Percentiles rank a stretch among this genome's conserved stretches.
Evolutionary conservation across 768 basidiomycete genomes (phyloP).

Genomic region (Leccinum longicurvipes): DNA sequence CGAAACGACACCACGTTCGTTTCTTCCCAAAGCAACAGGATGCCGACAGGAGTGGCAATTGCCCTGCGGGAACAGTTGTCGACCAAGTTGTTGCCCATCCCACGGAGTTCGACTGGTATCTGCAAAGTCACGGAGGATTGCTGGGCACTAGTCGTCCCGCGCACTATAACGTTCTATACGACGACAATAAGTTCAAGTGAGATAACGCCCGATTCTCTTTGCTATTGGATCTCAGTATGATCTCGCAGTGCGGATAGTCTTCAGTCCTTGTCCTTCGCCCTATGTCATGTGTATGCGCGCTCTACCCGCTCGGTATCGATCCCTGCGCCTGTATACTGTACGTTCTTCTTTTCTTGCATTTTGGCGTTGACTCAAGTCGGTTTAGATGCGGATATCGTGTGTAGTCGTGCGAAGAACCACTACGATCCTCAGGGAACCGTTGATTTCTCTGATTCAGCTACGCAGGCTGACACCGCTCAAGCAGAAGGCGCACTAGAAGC

Average conservation of each 20-base stretch:
- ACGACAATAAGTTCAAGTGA: constrained; percentile 62
- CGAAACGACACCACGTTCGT: constrained; percentile 50
- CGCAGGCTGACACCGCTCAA: constrained; percentile 40
- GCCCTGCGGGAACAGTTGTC: constrained; percentile 74
- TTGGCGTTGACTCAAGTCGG: neutral
- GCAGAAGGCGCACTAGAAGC: constrained; percentile 43
- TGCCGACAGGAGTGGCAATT: constrained; percentile 68
- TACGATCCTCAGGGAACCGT: constrained; percentile 61
- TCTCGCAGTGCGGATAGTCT: constrained; percentile 56
- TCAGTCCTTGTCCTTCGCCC: constrained; percentile 67
- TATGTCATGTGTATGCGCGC: constrained; percentile 80
- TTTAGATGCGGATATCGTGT: constrained; percentile 73
- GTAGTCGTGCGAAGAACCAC: constrained; percentile 77
- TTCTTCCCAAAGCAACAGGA: constrained; percentile 53
- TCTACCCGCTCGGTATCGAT: constrained; percentile 81
- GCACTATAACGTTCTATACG: constrained; percentile 44
- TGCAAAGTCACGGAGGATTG: constrained; percentile 74
- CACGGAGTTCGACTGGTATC: constrained; percentile 72
- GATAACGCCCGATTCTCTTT: neutral
- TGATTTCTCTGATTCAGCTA: constrained; percentile 59
- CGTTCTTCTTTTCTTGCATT: constrained; percentile 18
- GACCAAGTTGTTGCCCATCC: constrained; percentile 70
- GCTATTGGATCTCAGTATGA: constrained; percentile 5
- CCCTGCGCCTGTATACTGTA: constrained; percentile 80
- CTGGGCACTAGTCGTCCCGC: constrained; percentile 72